These are phyloP conservation scores for Mycena venus DNA, from an alignment of 768 basidiomycete genomes.

Conservation along the genomic window DNA sequence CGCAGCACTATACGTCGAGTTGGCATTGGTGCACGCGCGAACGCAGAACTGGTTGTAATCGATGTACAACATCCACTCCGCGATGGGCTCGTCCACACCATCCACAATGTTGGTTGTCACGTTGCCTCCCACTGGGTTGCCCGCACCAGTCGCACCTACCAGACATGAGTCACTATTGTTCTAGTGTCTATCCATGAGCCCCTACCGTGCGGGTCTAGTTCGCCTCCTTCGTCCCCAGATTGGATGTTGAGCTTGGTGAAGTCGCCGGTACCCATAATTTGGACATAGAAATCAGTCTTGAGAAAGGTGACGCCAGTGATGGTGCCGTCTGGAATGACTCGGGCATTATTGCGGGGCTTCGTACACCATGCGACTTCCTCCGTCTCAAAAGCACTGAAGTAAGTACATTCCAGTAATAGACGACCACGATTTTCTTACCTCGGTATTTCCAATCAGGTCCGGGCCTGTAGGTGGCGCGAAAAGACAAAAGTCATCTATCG, in stretches of 20 bases:
- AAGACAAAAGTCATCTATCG: slow-evolving; percentile 32
- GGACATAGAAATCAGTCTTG: slow-evolving; percentile 53
- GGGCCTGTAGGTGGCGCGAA: slow-evolving; percentile 29
- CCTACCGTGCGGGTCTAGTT: slow-evolving; percentile 57
- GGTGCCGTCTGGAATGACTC: slow-evolving; percentile 27
- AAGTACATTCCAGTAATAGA: neutral
- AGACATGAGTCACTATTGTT: neutral
- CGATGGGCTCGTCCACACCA: slow-evolving; percentile 51
- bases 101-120: slow-evolving; percentile 56
- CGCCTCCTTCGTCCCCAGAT: slow-evolving; percentile 55
- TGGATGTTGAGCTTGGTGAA: slow-evolving; percentile 57
- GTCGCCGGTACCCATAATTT: slow-evolving; percentile 58
- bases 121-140: slow-evolving; percentile 61
- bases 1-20: slow-evolving; percentile 36
- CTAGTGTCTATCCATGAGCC: neutral
- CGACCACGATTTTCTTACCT: neutral
- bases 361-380: slow-evolving; percentile 32
- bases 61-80: slow-evolving; percentile 60
- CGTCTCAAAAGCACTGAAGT: neutral
- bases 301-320: slow-evolving; percentile 24
- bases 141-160: slow-evolving; percentile 48
- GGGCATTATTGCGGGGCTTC: slow-evolving; percentile 25
- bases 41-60: slow-evolving; percentile 55
- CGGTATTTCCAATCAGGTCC: slow-evolving; percentile 2
- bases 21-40: slow-evolving; percentile 58